Base-by-base conservation (phyloP, 352 stramenopile species). In the Phytophthora brassicae region DNA sequence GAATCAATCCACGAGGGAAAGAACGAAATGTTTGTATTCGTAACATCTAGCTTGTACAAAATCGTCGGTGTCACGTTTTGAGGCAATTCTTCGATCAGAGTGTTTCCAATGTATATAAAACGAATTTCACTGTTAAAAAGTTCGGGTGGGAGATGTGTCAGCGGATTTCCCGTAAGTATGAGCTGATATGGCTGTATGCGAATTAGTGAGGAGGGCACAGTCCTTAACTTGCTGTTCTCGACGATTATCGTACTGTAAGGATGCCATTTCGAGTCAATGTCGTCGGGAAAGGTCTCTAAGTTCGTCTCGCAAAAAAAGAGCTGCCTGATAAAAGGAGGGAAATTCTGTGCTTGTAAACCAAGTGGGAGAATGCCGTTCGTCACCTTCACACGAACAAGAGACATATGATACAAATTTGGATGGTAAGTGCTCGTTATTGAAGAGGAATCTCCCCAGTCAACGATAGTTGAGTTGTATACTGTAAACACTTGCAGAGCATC, bases 301-400 rank as follows among this genome's bases (percentile, higher is more conserved):
- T 82, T 86, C 0, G 74, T 74, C 4, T 69, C 51, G 0, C 60
- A 72, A 35, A 86, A 57, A 24, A 79, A 66, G 20, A 86, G 50
- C 24, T 83, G 71, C 13, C 50, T 36, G 2, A 84, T 26, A 6
- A 33, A 49, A 13, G 36, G 17, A 0, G 75, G 72, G 24, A 84
- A 79, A 31, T 77, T 54, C 1, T n/a, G 4, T 0, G 59, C 74
- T 9, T 75, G 50, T 29, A 86, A 50, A 0, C 68, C 74, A 0
- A 20, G n/a, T 2, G 78, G 75, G 0, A 88, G 28, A 9, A 65
- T 24, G 22, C 33, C 59, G 39, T 65, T 49, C 0, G 68, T 52
- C 48, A 79, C 70, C 8, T 74, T 74, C 12, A 68, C 66, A 6
- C 60, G 63, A 16, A 70, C 46, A 12, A 83, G 19, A 17, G 70